Evolutionary conservation across 441 rosid genomes (phyloP).

Genomic region (Hura crepitans): DNA sequence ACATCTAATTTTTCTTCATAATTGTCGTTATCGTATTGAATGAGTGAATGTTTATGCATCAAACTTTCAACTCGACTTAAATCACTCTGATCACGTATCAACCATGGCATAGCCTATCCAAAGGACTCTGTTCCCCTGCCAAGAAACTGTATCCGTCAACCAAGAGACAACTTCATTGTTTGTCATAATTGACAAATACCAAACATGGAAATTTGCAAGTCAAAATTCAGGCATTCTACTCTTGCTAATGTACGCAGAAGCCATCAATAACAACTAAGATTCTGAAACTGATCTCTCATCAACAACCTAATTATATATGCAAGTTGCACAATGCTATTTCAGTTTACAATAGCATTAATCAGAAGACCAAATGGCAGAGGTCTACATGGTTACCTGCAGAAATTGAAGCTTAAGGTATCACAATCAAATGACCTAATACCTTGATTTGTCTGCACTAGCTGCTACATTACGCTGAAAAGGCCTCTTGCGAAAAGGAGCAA

Average conservation of each 20-base stretch:
- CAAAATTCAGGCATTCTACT: conserved; percentile 17
- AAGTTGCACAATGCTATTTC: conserved; percentile 29
- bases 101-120: conserved; percentile 20
- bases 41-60: conserved; percentile 1
- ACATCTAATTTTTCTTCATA: not conserved
- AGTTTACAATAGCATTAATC: conserved; percentile 31
- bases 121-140: conserved; percentile 16
- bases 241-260: conserved; percentile 19
- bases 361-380: conserved; percentile 34
- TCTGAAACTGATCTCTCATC: conserved; percentile 28
- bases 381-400: conserved; percentile 51
- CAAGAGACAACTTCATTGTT: conserved; percentile 10
- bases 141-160: conserved; percentile 13
- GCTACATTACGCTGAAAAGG: conserved; percentile 44
- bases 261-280: conserved; percentile 18
- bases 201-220: conserved; percentile 16
- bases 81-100: conserved; percentile 2
- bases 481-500: conserved; percentile 45
- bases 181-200: conserved; percentile 20
- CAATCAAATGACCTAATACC: conserved; percentile 38
- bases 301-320: conserved; percentile 19
- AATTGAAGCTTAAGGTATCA: conserved; percentile 11
- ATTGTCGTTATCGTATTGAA: not conserved
- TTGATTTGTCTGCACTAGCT: conserved; percentile 51
- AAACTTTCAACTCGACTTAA: conserved; percentile 7